Base-by-base conservation (phyloP, 257 asterid species). In the Rubia yunnanensis region DNA sequence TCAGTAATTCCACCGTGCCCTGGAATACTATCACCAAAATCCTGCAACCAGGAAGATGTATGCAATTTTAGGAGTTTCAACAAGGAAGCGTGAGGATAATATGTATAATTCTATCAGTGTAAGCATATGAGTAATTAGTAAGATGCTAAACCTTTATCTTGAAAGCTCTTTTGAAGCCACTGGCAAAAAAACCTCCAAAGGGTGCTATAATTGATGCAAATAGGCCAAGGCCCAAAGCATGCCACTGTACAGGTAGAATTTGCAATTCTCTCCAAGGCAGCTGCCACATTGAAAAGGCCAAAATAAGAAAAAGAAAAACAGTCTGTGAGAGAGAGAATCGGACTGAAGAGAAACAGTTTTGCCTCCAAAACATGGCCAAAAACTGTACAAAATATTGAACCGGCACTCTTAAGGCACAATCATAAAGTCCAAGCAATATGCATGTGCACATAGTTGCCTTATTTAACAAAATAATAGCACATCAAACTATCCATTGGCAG, bases 1-100 rank as follows among this genome's bases (percentile, higher is more conserved):
- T 94, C 99, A 0, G 97, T 94, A 72, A 94, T 86, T 63, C 99
- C 99, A 67, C 99, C 99, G 69, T 94, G 99, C 68, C 99, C 99
- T 35, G 99, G 99, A 70, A 94, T 94, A 80, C 99, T 94, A 76
- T 90, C 97, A 35, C 97, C 99, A 77, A 94, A 94, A 83, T 94
- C 99, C 99, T 94, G 78, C 64, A 68, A 57, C 46, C 58, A 50
- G 57, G 20, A 22, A 64, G 36, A 56, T n/a, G n/a, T n/a, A 26
- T 3, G 7, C 11, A 24, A n/a, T 10, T 31, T 68, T 17, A 49
- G 65, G 66, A 53, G 62, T 35, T 64, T 60, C 67, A 60, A 52
- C 48, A 8, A 57, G 36, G 41, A 72, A 22, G 49, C 38, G 58
- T 36, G 46, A 63, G 20, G 58, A 54, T 65, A 59, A 36, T 10